Evolutionary conservation across 1,139 yeast genomes (phyloP).

Genomic region (Candida pseudoviswanathii): DNA sequence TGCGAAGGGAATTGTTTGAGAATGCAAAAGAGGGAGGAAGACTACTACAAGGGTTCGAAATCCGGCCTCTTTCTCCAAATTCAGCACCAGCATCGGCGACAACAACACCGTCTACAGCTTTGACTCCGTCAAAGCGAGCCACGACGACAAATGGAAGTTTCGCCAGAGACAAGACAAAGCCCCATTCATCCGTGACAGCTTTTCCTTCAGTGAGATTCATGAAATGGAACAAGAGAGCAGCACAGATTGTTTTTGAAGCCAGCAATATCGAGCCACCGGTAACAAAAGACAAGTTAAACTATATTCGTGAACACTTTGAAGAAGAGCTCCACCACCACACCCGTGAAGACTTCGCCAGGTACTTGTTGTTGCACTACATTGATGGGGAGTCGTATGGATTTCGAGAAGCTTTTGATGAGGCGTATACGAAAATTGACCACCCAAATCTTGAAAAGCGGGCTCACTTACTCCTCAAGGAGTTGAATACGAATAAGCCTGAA

Average conservation of each 20-base stretch:
- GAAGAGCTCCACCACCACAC: constrained; percentile 12
- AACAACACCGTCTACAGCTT: background rate
- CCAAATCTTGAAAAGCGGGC: constrained; percentile 10
- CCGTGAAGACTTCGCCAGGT: constrained; percentile 16
- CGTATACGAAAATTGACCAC: constrained; percentile 13
- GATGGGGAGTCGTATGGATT: constrained; percentile 14
- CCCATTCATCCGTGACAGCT: background rate
- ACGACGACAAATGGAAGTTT: background rate
- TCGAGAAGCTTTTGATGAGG: constrained; percentile 18
- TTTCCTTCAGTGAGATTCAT: background rate
- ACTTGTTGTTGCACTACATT: constrained; percentile 21
- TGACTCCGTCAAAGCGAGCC: too few species aligned
- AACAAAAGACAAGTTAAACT: constrained; percentile 6
- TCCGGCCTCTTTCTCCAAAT: background rate
- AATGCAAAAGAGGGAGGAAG: constrained; percentile 37
- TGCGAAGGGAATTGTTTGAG: constrained; percentile 31
- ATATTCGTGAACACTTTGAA: constrained; percentile 12
- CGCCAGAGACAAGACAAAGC: background rate
- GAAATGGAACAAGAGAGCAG: constrained; percentile 16
- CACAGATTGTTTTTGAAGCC: constrained; percentile 15
- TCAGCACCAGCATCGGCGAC: background rate
- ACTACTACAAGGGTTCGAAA: constrained; percentile 16
- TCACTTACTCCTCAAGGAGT: constrained; percentile 12
- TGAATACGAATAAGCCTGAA: constrained; percentile 1
- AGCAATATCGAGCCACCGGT: background rate